A percentile compares a stretch with the other conserved stretches of the same genome.
Evolutionary conservation across 2,329 filamentous ascomycete genomes (phyloP).

Genomic region (Fusarium brevicatenulatum): DNA sequence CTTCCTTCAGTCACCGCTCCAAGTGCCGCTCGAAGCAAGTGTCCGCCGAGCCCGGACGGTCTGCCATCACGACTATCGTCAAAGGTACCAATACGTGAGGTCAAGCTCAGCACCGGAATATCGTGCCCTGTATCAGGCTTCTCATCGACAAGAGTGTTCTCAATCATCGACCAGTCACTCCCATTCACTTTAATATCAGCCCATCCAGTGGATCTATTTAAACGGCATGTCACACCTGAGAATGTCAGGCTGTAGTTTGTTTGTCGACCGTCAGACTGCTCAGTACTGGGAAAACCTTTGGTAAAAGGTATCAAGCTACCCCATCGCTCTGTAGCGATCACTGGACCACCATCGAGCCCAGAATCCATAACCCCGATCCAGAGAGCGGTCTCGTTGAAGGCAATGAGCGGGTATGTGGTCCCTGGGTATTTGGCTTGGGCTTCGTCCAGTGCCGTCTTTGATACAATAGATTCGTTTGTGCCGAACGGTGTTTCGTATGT

Average conservation of each 20-base stretch:
- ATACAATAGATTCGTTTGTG: not conserved
- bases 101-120: not conserved
- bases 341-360: not conserved
- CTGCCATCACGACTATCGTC: not conserved
- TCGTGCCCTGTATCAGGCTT: not conserved
- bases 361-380: conserved; percentile 17
- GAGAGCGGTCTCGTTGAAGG: not conserved
- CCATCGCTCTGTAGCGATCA: not conserved
- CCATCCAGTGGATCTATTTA: conserved; percentile 13
- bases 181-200: conserved; percentile 13
- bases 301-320: not conserved
- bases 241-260: conserved; percentile 2
- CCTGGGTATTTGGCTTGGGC: not conserved
- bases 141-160: not conserved
- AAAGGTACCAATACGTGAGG: not conserved
- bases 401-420: conserved; percentile 7
- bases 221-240: conserved; percentile 8
- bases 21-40: conserved; percentile 7
- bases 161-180: conserved; percentile 1
- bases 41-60: conserved; percentile 13
- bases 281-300: not conserved
- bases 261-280: no score
- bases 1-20: not conserved
- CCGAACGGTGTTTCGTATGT: conserved; percentile 4
- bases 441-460: not conserved